Evolutionary conservation across 352 stramenopile species (phyloP).

Genomic region (Globisporangium recalcitrans): DNA sequence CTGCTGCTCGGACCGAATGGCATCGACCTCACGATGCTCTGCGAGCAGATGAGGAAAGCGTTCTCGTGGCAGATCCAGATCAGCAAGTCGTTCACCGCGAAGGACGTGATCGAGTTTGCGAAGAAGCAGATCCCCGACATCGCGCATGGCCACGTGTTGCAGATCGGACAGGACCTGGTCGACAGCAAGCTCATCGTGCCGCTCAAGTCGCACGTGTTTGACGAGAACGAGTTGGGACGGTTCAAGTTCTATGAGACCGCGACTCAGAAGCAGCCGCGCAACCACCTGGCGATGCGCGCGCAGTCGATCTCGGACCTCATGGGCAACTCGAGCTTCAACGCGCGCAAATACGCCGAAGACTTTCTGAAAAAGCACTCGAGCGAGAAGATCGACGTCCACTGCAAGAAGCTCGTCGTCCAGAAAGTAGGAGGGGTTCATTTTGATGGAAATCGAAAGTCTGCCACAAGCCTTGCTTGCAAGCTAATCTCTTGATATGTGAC

Average conservation of each 20-base stretch:
- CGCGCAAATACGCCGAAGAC: slow-evolving; percentile 69
- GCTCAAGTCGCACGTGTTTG: slow-evolving; percentile 74
- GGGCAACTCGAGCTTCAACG: slow-evolving; percentile 58
- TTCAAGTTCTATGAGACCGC: slow-evolving; percentile 62
- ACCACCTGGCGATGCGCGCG: slow-evolving; percentile 57
- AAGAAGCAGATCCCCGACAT: slow-evolving; percentile 36
- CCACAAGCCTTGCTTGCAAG: background rate
- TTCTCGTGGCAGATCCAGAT: slow-evolving; percentile 69
- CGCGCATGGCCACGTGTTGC: slow-evolving; percentile 31
- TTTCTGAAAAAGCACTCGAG: slow-evolving; percentile 72
- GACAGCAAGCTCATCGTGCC: slow-evolving; percentile 67
- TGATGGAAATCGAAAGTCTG: background rate
- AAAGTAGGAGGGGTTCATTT: slow-evolving; percentile 37
- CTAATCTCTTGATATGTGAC: background rate
- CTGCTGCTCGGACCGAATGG: slow-evolving; percentile 29
- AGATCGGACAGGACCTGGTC: slow-evolving; percentile 62
- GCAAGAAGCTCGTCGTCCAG: slow-evolving; percentile 63
- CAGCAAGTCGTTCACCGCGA: slow-evolving; percentile 71
- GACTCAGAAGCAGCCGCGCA: slow-evolving; percentile 51
- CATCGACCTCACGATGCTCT: slow-evolving; percentile 50
- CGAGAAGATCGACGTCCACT: slow-evolving; percentile 73
- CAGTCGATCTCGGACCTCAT: slow-evolving; percentile 81
- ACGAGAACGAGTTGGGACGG: slow-evolving; percentile 42
- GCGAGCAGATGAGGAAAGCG: slow-evolving; percentile 68
- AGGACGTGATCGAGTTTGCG: slow-evolving; percentile 65